Base-by-base conservation (phyloP, 129 eudicot genomes). In the Lactuca sativa region DNA sequence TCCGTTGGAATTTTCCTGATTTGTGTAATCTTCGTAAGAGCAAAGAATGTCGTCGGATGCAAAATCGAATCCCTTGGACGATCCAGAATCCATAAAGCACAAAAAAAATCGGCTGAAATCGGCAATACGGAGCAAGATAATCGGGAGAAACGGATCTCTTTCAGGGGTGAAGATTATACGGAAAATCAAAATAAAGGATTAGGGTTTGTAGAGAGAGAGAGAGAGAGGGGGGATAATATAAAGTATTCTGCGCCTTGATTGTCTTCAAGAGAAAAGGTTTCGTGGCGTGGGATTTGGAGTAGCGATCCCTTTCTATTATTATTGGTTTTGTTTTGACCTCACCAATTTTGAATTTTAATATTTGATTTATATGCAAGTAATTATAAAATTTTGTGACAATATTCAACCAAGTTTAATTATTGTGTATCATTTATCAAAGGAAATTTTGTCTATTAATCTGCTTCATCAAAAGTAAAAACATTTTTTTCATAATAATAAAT, bases 41-140 rank as follows among this genome's bases (percentile, higher is more conserved):
- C 89, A 90, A 18, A 90, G 86, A 47, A 90, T 83, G 64, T 90
- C 97, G 69, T 87, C 97, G 15, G 97, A 64, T 4, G 81, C 91
- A 72, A 90, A 87, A 87, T 83, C 95, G 33, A 80, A 90, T 32
- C 82, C 83, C 60, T 87, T 87, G 56, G 89, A 59, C 16, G 97
- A 87, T 65, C 97, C 91, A 13, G 97, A 90, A 21, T 90, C 95
- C 97, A 90, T 90, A 9, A 36, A 56, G 52, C 64, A n/a, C n/a
- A 69, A 38, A 37, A 25, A 13, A 47, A 21, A 69, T 38, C 67
- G 17, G 36, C 21, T 61, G 65, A 33, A 14, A 11, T 11, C 52
- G 12, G 15, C 52, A 47, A 47, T 47, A 10, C n/a, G 52, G 52
- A 47, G 52, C 52, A 47, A 47, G 1, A 47, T 43, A 9, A 47